Conservation (phyloP, 2,329 filamentous ascomycete species). For the Trichoderma atrobrunneum region DNA sequence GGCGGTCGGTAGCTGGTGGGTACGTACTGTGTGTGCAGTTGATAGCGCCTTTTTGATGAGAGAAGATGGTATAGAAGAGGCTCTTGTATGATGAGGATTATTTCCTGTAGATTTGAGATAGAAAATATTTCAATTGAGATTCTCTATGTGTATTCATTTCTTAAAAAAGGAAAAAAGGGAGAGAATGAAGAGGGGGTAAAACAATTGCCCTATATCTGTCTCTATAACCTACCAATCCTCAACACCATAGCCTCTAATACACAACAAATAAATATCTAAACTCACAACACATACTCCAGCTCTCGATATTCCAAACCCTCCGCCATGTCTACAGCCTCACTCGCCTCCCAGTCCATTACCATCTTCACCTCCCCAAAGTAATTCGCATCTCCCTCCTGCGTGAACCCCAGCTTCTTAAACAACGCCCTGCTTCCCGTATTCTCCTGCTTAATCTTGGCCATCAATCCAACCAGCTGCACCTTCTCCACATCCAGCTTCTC, state of each 20-base stretch:
- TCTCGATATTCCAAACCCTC: not conserved
- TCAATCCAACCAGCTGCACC: constrained; percentile 36
- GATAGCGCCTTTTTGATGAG: not conserved
- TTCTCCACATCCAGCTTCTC: not conserved
- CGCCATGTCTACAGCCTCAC: constrained; percentile 20
- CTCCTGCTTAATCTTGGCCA: constrained; percentile 57
- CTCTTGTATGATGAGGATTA: not conserved
- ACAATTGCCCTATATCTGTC: not conserved
- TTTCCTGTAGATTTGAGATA: not conserved
- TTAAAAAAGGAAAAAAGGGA: not conserved
- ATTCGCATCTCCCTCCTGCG: constrained; percentile 50
- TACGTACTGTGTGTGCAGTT: not conserved
- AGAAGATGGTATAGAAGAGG: not conserved
- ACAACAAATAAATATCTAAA: not conserved
- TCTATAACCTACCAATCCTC: not conserved
- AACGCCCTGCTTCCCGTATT: constrained; percentile 53
- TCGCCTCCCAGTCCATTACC: constrained; percentile 37
- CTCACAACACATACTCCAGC: not conserved
- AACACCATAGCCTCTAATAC: not conserved
- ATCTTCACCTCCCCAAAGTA: constrained; percentile 61
- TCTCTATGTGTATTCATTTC: not conserved
- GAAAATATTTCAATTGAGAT: not conserved
- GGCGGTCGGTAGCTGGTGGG: not conserved
- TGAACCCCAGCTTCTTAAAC: constrained; percentile 52
- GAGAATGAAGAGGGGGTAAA: not conserved